These are phyloP conservation scores for Mercurialis annua DNA, from an alignment of 345 rosid species.

Conservation along the genomic window DNA sequence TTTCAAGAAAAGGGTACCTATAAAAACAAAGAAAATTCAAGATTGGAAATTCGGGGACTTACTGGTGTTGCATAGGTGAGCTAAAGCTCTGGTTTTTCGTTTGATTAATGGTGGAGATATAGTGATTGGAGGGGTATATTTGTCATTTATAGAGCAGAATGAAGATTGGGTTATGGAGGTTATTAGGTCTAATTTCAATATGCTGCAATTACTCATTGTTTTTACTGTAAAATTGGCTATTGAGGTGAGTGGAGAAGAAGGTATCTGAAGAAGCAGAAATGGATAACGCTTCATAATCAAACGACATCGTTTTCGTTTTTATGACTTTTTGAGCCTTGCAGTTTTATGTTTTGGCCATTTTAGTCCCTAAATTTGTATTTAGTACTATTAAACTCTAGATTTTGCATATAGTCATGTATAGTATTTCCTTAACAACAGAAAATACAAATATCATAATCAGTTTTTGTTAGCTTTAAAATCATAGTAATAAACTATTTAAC, in stretches of 20 bases:
- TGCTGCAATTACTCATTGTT: constrained; percentile 20
- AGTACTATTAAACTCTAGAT: too few species aligned
- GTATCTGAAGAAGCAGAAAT: neutral
- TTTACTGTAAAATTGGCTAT: neutral
- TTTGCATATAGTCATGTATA: too few species aligned
- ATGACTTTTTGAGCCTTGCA: too few species aligned
- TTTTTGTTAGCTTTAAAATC: too few species aligned
- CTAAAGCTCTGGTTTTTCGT: constrained; percentile 14
- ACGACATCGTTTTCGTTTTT: too few species aligned
- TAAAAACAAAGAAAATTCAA: neutral
- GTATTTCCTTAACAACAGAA: too few species aligned
- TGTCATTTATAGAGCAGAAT: constrained; percentile 32
- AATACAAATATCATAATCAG: too few species aligned
- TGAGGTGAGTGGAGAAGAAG: neutral
- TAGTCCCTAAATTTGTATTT: neutral
- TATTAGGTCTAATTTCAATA: constrained; percentile 15
- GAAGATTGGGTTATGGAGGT: constrained; percentile 22
- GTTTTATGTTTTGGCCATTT: too few species aligned
- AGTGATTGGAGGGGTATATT: constrained; percentile 11
- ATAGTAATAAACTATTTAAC: too few species aligned
- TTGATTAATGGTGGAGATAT: constrained; percentile 17
- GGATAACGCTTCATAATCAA: neutral
- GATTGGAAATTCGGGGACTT: constrained; percentile 13
- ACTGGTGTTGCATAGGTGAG: constrained; percentile 21
- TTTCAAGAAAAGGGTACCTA: too few species aligned